phyloP scores from a whole-genome alignment of 2,329 filamentous ascomycete species.

The Trichoderma atrobrunneum region DNA sequence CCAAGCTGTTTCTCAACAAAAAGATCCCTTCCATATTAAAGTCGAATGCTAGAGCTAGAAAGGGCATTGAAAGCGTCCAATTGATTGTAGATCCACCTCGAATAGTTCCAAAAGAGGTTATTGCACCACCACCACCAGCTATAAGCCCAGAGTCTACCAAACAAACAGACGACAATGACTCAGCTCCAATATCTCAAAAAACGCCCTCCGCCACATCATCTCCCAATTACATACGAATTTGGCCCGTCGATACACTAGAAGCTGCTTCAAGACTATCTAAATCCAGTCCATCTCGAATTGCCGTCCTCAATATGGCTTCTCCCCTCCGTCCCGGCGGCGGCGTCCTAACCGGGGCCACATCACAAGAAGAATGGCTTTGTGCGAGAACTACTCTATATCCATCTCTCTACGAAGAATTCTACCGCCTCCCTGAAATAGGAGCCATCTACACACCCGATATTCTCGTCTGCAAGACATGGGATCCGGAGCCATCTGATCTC shows the following conservation, averaged over 20 bases:
- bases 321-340: slow-evolving; percentile 60
- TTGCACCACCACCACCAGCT: background rate
- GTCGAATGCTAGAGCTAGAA: slow-evolving; percentile 52
- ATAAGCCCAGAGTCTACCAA: background rate
- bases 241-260: slow-evolving; percentile 51
- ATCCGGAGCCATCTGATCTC: slow-evolving; percentile 24
- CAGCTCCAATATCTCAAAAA: background rate
- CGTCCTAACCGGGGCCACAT: slow-evolving; percentile 56
- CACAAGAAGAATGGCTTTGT: slow-evolving; percentile 62
- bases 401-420: slow-evolving; percentile 56
- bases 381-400: slow-evolving; percentile 58
- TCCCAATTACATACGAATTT: slow-evolving; percentile 40
- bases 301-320: slow-evolving; percentile 63
- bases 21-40: slow-evolving; percentile 55
- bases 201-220: slow-evolving; percentile 23
- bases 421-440: slow-evolving; percentile 57
- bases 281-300: slow-evolving; percentile 33
- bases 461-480: slow-evolving; percentile 51
- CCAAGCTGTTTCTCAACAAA: slow-evolving; percentile 57
- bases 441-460: slow-evolving; percentile 58
- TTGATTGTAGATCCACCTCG: slow-evolving; percentile 40
- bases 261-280: slow-evolving; percentile 38
- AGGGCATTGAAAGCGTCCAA: slow-evolving; percentile 51
- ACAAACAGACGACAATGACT: background rate
- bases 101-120: no score